Evolutionary conservation across 441 rosid species (phyloP), one percentile per base, ranked within the genome.

Genomic region (Pelargonium citronellum): DNA sequence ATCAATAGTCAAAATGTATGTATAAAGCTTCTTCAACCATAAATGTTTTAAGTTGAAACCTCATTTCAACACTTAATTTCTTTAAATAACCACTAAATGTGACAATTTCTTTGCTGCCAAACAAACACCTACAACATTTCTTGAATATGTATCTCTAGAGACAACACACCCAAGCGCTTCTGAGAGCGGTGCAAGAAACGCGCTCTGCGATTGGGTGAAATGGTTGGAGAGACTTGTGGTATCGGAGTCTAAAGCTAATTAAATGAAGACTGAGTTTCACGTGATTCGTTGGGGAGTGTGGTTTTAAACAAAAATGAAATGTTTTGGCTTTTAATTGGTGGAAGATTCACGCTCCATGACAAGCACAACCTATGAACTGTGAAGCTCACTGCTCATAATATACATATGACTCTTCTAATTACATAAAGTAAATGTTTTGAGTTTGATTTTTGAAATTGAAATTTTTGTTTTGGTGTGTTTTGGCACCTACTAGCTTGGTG

Each of bases 391-490:
- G 4, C 41, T 37, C 41, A 6, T 37, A 37, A 7, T 37, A 37
- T 37, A 37, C 41, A 37, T 37, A 37, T 6, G 41, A 37, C 41
- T 37, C 41, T 37, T 37, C 41, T 37, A 37, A 37, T 37, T 47
- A n/a, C 1, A 19, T 69, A 27, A 65, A 17, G 20, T 70, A 64
- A 37, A 51, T 51, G 44, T 13, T 47, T 19, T 34, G 15, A 62
- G 46, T 46, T 53, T 9, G 55, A 44, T 75, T 46, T 64, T 64
- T 3, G n/a, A 43, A 67, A 51, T 72, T 58, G 22, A 30, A 30
- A 15, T 39, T 43, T 62, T 16, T 68, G 68, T 62, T 11, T 37
- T 37, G 41, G 41, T 37, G 41, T 37, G 41, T 7, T 12, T 47
- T 47, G 53, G 53, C 53, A n/a, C 15, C 53, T 37, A 47, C 53